A percentile compares a stretch with the other conserved stretches of the same genome.
These are phyloP conservation scores for Metarhizium guizhouense DNA, from an alignment of 2,329 filamentous ascomycete genomes.

Conservation along the genomic window DNA sequence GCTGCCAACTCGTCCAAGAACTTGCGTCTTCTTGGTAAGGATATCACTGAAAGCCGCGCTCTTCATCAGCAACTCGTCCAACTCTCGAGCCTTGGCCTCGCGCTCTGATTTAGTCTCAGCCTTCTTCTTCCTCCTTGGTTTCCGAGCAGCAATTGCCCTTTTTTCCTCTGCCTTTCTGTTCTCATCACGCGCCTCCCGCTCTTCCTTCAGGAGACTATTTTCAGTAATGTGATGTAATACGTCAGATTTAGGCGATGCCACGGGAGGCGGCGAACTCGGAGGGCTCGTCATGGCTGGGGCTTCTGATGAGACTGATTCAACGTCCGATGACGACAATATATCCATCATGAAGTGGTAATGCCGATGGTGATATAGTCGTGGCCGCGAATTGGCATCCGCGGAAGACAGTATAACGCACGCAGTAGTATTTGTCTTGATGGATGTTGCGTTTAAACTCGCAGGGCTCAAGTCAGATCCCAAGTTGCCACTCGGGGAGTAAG, in stretches of 20 bases:
- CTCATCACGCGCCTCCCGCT: constrained; percentile 22
- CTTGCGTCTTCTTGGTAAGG: constrained; percentile 54
- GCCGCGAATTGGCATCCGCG: background rate
- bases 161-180: constrained; percentile 43
- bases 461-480: background rate
- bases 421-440: background rate
- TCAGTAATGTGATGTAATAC: constrained; percentile 11
- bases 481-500: background rate
- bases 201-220: constrained; percentile 25
- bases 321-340: constrained; percentile 20
- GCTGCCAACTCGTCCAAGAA: constrained; percentile 52
- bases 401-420: background rate
- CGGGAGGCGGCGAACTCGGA: constrained; percentile 27
- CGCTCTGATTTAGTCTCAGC: constrained; percentile 44
- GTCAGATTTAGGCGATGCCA: constrained; percentile 11
- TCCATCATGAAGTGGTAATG: constrained; percentile 16
- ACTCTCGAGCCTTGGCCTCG: constrained; percentile 48
- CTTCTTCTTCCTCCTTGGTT: constrained; percentile 39
- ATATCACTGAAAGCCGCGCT: constrained; percentile 54
- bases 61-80: constrained; percentile 50
- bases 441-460: background rate
- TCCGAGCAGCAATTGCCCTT: constrained; percentile 24
- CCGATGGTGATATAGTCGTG: background rate
- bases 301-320: constrained; percentile 20
- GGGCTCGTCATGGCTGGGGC: constrained; percentile 24